Percentiles rank a stretch among this genome's conserved stretches.
These are phyloP conservation scores for Tilletia setariae DNA, from an alignment of 1,284 basidiomycete species.

Conservation along the genomic window DNA sequence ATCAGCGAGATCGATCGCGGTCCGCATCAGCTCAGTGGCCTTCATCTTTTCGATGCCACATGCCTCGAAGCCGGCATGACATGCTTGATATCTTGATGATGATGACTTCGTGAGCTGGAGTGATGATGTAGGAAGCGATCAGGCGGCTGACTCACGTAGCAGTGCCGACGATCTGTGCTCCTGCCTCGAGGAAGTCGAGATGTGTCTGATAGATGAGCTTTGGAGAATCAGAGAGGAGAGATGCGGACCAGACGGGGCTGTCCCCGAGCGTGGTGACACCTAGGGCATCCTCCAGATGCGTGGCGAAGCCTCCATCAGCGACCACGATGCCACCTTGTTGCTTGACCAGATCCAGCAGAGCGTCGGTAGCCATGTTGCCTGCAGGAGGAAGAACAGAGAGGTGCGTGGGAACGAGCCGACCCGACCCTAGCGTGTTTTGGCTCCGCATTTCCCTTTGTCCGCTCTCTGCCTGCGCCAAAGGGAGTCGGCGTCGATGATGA, in stretches of 20 bases:
- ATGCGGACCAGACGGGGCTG: conserved; percentile 41
- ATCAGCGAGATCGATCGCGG: conserved; percentile 35
- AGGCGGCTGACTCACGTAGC: conserved; percentile 25
- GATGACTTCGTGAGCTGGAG: no score
- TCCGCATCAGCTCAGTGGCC: conserved; percentile 33
- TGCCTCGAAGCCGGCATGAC: conserved; percentile 32
- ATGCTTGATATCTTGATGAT: conserved; percentile 36
- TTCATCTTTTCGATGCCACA: conserved; percentile 26
- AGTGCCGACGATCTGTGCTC: conserved; percentile 42
- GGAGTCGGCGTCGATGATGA: no score
- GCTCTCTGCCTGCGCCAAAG: no score
- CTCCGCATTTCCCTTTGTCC: no score
- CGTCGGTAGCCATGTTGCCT: not conserved
- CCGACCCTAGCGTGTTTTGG: no score
- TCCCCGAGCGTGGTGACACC: conserved; percentile 33
- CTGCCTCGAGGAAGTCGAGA: conserved; percentile 38
- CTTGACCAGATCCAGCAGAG: not conserved
- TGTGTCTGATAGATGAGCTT: conserved; percentile 38
- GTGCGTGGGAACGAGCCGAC: no score
- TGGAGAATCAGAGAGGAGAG: conserved; percentile 34
- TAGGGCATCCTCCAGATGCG: conserved; percentile 44
- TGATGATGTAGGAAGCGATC: no score
- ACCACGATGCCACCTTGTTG: not conserved
- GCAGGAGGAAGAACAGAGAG: no score
- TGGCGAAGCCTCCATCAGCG: conserved; percentile 24